Percentiles rank a stretch among this genome's conserved stretches.
Conservation (phyloP, 2,329 filamentous ascomycete genomes). For the Lasiodiplodia hormozganensis region DNA sequence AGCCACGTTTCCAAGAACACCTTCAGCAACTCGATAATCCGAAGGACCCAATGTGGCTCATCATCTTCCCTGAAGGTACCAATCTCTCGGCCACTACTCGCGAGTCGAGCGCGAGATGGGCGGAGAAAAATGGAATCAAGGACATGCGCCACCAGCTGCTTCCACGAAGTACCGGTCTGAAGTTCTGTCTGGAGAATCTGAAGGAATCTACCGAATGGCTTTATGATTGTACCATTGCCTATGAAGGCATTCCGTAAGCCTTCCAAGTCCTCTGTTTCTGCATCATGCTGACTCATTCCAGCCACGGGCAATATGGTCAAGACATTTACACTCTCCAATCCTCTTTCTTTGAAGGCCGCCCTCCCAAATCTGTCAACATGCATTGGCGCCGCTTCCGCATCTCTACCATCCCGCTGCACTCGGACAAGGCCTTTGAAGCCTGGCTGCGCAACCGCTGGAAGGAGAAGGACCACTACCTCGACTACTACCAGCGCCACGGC, state of each 20-base stretch:
- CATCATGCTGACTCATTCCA: neutral
- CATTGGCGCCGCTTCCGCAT: constrained; percentile 90
- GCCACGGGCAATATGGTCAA: constrained; percentile 77
- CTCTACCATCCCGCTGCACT: constrained; percentile 79
- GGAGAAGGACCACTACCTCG: constrained; percentile 89
- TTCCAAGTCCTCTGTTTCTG: neutral
- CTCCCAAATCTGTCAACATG: constrained; percentile 95
- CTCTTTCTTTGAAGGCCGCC: constrained; percentile 86
- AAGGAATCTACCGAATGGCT: constrained; percentile 78
- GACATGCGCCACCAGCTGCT: constrained; percentile 78
- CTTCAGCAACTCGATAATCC: constrained; percentile 73
- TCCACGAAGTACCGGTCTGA: constrained; percentile 80
- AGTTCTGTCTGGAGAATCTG: constrained; percentile 79
- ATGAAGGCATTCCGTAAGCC: constrained; percentile 88
- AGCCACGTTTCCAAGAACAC: constrained; percentile 75
- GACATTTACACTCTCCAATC: constrained; percentile 86
- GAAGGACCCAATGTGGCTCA: constrained; percentile 84
- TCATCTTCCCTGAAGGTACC: constrained; percentile 88
- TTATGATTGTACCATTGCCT: constrained; percentile 94
- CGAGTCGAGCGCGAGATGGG: constrained; percentile 75
- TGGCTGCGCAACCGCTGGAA: constrained; percentile 90
- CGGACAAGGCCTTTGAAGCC: constrained; percentile 74
- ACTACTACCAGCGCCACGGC: constrained; percentile 76
- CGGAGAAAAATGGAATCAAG: constrained; percentile 74
- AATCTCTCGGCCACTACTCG: constrained; percentile 77